phyloP scores from a whole-genome alignment of 179 eudicot genomes.

The Silene noctiflora region DNA sequence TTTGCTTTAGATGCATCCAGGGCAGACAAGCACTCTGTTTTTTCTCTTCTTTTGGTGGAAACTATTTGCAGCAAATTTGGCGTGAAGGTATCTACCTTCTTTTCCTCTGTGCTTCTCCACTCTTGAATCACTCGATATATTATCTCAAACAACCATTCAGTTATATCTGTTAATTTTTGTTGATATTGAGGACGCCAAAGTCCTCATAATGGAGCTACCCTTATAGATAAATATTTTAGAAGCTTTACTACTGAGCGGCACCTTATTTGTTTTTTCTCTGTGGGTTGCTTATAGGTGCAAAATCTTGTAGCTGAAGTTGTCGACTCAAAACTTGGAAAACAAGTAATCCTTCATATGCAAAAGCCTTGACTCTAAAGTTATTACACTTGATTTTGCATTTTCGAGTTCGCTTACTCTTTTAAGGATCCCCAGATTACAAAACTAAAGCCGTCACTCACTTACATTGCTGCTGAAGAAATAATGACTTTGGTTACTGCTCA shows the following conservation, averaged over 20 bases:
- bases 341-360: constrained; percentile 42
- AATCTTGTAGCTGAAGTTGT: constrained; percentile 95
- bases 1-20: constrained; percentile 66
- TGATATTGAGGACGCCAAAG: constrained; percentile 8
- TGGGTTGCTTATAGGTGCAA: constrained; percentile 56
- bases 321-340: constrained; percentile 93
- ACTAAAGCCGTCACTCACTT: constrained; percentile 77
- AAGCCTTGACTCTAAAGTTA: constrained; percentile 2
- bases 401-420: constrained; percentile 11
- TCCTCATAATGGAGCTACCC: not conserved
- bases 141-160: not conserved
- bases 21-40: constrained; percentile 93
- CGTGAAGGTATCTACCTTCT: constrained; percentile 50
- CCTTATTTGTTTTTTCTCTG: not conserved
- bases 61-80: constrained; percentile 74
- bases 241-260: not conserved
- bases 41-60: constrained; percentile 88
- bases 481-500: constrained; percentile 98
- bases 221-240: not conserved
- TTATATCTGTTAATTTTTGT: constrained; percentile 4
- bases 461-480: constrained; percentile 89
- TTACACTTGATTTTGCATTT: constrained; percentile 7
- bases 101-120: not conserved
- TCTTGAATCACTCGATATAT: not conserved
- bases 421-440: constrained; percentile 53